phyloP scores from a whole-genome alignment of 2,329 filamentous ascomycete genomes.

The Pyrenochaeta sp. region DNA sequence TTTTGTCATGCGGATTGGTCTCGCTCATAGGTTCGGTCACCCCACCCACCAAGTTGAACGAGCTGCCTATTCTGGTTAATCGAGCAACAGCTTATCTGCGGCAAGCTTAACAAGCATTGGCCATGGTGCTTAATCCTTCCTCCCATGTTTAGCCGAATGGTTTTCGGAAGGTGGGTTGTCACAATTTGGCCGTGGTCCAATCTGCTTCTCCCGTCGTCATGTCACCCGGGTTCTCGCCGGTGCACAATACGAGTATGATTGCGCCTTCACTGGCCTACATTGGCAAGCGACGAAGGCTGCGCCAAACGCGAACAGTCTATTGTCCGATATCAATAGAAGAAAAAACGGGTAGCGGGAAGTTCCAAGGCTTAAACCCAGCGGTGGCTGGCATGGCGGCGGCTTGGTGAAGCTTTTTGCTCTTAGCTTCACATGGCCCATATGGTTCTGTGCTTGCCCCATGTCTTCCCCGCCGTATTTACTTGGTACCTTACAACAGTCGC shows the following conservation, averaged over 20 bases:
- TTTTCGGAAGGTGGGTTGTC: neutral
- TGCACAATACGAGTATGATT: neutral
- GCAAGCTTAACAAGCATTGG: conserved; percentile 30
- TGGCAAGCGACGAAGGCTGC: neutral
- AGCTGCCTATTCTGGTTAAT: conserved; percentile 31
- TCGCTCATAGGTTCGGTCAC: neutral
- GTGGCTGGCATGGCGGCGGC: conserved; percentile 18
- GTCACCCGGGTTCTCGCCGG: neutral
- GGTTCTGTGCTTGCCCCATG: conserved; percentile 8
- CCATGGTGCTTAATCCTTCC: conserved; percentile 27
- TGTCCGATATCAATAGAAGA: neutral
- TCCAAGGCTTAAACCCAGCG: conserved; percentile 14
- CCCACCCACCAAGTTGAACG: neutral
- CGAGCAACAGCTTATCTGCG: conserved; percentile 19
- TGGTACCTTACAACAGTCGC: conserved; percentile 4
- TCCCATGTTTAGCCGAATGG: neutral
- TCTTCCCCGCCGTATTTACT: neutral
- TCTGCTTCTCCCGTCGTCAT: neutral
- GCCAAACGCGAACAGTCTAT: neutral
- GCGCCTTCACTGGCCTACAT: neutral
- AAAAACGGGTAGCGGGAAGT: neutral
- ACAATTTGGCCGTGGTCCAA: neutral
- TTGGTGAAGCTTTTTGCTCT: conserved; percentile 30
- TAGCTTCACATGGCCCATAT: conserved; percentile 14
- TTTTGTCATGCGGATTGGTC: neutral